Percentiles rank a stretch among this genome's conserved stretches.
Evolutionary conservation across 2,329 filamentous ascomycete genomes (phyloP).

Genomic region (Neonectria faginata): DNA sequence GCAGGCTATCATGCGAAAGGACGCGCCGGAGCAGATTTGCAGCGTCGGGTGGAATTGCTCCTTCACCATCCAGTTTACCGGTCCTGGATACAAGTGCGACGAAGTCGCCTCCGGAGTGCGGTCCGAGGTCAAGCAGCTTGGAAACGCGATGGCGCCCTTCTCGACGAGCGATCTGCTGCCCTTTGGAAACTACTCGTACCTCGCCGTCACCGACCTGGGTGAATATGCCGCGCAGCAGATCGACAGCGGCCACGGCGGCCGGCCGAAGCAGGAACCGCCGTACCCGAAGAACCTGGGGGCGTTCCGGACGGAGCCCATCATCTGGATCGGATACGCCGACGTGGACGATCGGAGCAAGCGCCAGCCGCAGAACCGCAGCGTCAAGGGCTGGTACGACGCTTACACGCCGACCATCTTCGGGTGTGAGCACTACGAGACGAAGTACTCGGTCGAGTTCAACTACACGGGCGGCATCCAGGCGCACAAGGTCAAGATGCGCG

Average conservation of each 20-base stretch:
- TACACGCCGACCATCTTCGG: constrained; percentile 45
- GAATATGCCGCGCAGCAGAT: constrained; percentile 39
- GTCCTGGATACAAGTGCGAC: constrained; percentile 40
- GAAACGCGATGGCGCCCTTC: constrained; percentile 36
- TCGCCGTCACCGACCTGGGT: constrained; percentile 34
- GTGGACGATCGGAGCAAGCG: constrained; percentile 34
- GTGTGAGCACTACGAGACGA: constrained; percentile 41
- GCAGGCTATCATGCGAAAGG: constrained; percentile 34
- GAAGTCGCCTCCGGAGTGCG: constrained; percentile 32
- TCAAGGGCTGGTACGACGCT: constrained; percentile 36
- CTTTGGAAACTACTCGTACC: constrained; percentile 38
- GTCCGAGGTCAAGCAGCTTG: constrained; percentile 32
- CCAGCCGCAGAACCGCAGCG: constrained; percentile 28
- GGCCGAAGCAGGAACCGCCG: constrained; percentile 29
- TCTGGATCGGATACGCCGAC: constrained; percentile 43
- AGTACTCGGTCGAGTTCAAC: constrained; percentile 41
- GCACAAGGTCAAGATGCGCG: constrained; percentile 32
- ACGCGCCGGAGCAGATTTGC: constrained; percentile 36
- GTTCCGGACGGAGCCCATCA: constrained; percentile 41
- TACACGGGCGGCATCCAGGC: constrained; percentile 38
- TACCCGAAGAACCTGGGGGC: constrained; percentile 40
- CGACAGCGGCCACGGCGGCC: constrained; percentile 20
- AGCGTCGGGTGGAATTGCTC: constrained; percentile 44
- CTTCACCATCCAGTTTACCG: constrained; percentile 37
- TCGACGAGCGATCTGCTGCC: constrained; percentile 35